Evolutionary conservation across 2,329 filamentous ascomycete genomes (phyloP).

Genomic region (Parafenestella ontariensis): DNA sequence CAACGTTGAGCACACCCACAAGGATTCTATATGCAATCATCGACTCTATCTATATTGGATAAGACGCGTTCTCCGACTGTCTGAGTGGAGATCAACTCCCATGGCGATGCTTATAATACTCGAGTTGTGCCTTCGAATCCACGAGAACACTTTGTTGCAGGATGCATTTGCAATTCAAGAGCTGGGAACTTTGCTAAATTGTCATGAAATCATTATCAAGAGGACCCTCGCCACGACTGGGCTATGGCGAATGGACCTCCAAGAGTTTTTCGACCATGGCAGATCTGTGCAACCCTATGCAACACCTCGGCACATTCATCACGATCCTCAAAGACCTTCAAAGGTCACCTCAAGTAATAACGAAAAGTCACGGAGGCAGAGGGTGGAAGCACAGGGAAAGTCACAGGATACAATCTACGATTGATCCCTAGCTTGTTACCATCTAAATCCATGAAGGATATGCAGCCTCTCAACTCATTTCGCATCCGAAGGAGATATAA

Average conservation of each 20-base stretch:
- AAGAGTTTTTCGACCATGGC: constrained; percentile 6
- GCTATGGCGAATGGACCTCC: background rate
- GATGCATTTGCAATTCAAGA: too few relatives aligned
- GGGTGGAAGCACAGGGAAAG: background rate
- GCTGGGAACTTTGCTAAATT: background rate
- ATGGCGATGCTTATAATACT: background rate
- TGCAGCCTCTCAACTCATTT: background rate
- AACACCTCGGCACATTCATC: background rate
- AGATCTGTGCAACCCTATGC: constrained; percentile 5
- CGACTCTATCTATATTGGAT: constrained; percentile 2
- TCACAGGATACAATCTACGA: constrained; percentile 3
- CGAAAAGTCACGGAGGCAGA: too few relatives aligned
- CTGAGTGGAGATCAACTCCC: background rate
- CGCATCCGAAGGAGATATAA: background rate
- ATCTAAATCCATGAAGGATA: constrained; percentile 1
- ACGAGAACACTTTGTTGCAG: too few relatives aligned
- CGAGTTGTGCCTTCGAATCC: too few relatives aligned
- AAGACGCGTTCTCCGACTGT: background rate
- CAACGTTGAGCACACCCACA: constrained; percentile 6
- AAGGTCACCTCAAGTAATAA: background rate
- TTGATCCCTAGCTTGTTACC: constrained; percentile 3
- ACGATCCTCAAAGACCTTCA: background rate
- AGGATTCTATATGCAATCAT: background rate
- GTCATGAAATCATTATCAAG: background rate
- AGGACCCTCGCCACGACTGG: background rate